phyloP scores from a whole-genome alignment of 768 basidiomycete genomes.

The Hygrophoropsis aurantiaca region DNA sequence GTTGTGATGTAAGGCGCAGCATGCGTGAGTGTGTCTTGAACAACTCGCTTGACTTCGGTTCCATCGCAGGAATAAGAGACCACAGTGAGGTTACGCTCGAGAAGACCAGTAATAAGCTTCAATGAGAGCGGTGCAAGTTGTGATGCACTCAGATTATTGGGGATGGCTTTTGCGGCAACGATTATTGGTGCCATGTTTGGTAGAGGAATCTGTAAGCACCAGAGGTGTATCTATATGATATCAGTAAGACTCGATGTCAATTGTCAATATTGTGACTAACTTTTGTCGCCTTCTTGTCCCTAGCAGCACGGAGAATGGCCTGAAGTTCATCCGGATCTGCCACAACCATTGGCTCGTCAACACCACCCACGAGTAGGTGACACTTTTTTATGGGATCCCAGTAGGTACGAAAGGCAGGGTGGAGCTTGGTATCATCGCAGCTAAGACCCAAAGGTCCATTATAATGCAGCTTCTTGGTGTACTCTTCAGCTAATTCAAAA shows the following conservation, averaged over 20 bases:
- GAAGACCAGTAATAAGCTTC: background rate
- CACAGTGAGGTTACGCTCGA: too few relatives aligned
- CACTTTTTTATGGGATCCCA: slow-evolving; percentile 17
- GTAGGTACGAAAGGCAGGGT: slow-evolving; percentile 19
- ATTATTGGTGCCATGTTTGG: too few relatives aligned
- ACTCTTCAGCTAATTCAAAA: slow-evolving; percentile 16
- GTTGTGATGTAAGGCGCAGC: background rate
- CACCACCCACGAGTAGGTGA: slow-evolving; percentile 27
- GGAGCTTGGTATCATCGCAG: slow-evolving; percentile 39
- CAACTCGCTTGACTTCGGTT: background rate
- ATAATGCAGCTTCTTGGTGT: slow-evolving; percentile 16
- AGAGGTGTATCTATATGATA: too few relatives aligned
- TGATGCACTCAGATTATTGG: background rate
- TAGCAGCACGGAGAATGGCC: too few relatives aligned
- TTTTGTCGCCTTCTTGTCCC: too few relatives aligned
- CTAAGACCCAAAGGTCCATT: slow-evolving; percentile 24
- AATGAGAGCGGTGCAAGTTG: slow-evolving; percentile 12
- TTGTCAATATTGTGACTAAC: too few relatives aligned
- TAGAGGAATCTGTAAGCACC: too few relatives aligned
- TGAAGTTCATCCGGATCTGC: too few relatives aligned
- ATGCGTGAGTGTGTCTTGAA: background rate
- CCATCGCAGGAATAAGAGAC: background rate
- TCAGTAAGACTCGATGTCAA: too few relatives aligned
- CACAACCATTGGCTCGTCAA: slow-evolving; percentile 13
- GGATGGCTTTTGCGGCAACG: too few relatives aligned